phyloP scores from a whole-genome alignment of 495 filamentous ascomycete genomes.

The Lepidopterella palustris region DNA sequence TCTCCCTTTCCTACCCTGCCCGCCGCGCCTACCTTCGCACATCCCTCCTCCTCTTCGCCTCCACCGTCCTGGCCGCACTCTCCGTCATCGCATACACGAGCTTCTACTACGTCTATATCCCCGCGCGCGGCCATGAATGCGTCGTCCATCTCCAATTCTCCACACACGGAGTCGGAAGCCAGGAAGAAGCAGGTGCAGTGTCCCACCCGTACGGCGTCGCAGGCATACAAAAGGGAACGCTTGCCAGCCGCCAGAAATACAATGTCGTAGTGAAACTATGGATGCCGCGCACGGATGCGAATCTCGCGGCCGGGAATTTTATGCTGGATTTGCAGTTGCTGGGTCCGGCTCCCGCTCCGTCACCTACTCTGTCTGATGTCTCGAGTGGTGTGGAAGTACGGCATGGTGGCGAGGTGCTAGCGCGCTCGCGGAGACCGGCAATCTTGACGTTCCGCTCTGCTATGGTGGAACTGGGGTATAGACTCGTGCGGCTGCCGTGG shows the following conservation, averaged over 20 bases:
- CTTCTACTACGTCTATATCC: conserved; percentile 80
- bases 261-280: conserved; percentile 54
- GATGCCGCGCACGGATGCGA: conserved; percentile 54
- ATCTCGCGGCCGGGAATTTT: conserved; percentile 72
- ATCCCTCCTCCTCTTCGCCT: conserved; percentile 54
- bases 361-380: conserved; percentile 5
- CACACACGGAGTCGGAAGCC: not conserved
- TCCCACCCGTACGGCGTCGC: conserved; percentile 49
- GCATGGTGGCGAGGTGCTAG: conserved; percentile 31
- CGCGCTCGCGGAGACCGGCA: conserved; percentile 52
- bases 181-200: not conserved
- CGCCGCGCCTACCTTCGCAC: conserved; percentile 65
- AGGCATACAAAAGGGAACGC: conserved; percentile 5
- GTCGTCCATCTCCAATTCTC: conserved; percentile 74
- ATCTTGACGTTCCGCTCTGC: conserved; percentile 61
- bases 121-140: conserved; percentile 57
- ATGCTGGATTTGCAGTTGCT: conserved; percentile 78
- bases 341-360: conserved; percentile 25
- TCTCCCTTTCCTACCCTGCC: conserved; percentile 58
- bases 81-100: conserved; percentile 62
- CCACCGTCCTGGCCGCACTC: conserved; percentile 52
- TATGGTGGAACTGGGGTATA: conserved; percentile 48
- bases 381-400: not conserved
- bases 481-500: conserved; percentile 49
- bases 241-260: conserved; percentile 55